Evolutionary conservation across 352 stramenopile genomes (phyloP).

Genomic region (Aphanomyces cochlioides): DNA sequence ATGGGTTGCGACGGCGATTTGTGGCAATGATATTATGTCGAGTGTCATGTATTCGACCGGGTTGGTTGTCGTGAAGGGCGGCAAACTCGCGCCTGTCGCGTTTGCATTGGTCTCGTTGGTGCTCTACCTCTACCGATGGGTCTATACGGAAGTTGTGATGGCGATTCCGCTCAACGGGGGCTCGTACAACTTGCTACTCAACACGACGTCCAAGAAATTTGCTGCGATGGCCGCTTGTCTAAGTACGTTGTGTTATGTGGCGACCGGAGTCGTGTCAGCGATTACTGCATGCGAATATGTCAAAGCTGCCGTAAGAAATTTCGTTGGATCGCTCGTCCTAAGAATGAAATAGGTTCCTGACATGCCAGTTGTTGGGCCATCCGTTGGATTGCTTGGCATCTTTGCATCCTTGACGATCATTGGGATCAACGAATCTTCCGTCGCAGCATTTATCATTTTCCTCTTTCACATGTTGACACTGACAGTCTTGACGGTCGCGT

Average conservation of each 20-base stretch:
- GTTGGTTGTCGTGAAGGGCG: slow-evolving; percentile 59
- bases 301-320: slow-evolving; percentile 40
- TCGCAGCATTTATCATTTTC: slow-evolving; percentile 82
- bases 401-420: slow-evolving; percentile 78
- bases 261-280: slow-evolving; percentile 72
- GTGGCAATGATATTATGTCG: slow-evolving; percentile 88
- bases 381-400: slow-evolving; percentile 60
- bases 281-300: slow-evolving; percentile 60
- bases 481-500: slow-evolving; percentile 57
- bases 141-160: slow-evolving; percentile 89
- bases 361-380: slow-evolving; percentile 42
- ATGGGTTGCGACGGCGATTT: slow-evolving; percentile 87
- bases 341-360: slow-evolving; percentile 38
- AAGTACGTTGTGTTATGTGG: slow-evolving; percentile 89
- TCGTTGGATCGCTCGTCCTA: slow-evolving; percentile 74
- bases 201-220: slow-evolving; percentile 88
- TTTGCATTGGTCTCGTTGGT: slow-evolving; percentile 72
- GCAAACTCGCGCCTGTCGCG: slow-evolving; percentile 79
- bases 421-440: slow-evolving; percentile 83
- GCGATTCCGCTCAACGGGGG: slow-evolving; percentile 89
- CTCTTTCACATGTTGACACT: slow-evolving; percentile 75
- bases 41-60: slow-evolving; percentile 84
- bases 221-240: slow-evolving; percentile 83
- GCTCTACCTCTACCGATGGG: slow-evolving; percentile 68
- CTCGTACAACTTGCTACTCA: slow-evolving; percentile 90